phyloP scores from a whole-genome alignment of 768 basidiomycete species.

The Rhodotorula graminis region DNA sequence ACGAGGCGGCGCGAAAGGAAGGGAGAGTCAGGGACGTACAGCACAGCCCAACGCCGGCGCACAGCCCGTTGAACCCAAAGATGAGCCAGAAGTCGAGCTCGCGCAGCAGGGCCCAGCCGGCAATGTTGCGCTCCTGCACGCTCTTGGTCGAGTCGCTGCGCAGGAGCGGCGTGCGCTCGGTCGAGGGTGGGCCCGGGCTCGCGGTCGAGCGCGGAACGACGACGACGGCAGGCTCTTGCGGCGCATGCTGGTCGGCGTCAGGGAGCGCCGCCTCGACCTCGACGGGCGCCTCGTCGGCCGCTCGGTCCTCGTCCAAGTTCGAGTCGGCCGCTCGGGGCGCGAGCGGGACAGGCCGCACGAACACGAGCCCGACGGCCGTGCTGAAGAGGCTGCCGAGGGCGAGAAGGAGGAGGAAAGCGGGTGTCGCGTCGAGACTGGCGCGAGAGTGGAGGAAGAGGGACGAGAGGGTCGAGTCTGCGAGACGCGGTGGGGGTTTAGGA shows the following conservation, averaged over 20 bases:
- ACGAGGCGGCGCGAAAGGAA: too few species aligned
- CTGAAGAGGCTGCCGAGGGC: constrained; percentile 19
- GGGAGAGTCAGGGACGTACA: background rate
- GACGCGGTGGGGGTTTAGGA: too few species aligned
- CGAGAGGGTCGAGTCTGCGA: constrained; percentile 23
- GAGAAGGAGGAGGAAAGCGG: constrained; percentile 34
- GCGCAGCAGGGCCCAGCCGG: constrained; percentile 11
- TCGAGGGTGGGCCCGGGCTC: too few species aligned
- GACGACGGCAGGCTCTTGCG: too few species aligned
- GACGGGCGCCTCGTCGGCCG: background rate
- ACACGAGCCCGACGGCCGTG: constrained; percentile 20
- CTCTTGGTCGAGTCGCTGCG: background rate
- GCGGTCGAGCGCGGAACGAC: too few species aligned
- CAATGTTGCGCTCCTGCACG: constrained; percentile 8
- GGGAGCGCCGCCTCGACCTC: background rate
- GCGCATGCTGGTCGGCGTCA: too few species aligned
- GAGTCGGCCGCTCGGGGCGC: background rate
- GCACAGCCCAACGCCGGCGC: constrained; percentile 24
- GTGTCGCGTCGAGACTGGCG: constrained; percentile 4
- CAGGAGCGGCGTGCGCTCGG: constrained; percentile 14
- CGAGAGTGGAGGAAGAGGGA: constrained; percentile 5
- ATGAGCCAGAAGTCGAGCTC: constrained; percentile 24
- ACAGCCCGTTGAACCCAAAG: constrained; percentile 29
- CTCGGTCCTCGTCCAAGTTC: background rate
- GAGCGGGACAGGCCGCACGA: constrained; percentile 16